Percentiles rank a stretch among this genome's conserved stretches.
Conservation (phyloP, 1,284 basidiomycete genomes). For the Ganoderma sp. region DNA sequence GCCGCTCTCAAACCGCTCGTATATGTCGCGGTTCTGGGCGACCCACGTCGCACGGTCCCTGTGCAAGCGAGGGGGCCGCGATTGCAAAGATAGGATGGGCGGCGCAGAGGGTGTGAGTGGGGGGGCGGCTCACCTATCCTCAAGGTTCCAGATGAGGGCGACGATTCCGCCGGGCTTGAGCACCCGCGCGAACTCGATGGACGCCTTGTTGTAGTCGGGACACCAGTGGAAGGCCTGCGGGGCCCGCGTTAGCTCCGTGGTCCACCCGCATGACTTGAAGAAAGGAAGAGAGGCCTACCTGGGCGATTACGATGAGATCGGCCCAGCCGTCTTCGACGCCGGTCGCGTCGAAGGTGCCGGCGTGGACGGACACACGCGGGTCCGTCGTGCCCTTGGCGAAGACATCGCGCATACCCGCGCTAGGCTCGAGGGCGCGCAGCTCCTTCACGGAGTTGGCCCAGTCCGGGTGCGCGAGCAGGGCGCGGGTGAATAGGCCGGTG, state of each 20-base stretch:
- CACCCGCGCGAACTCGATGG: constrained; percentile 70
- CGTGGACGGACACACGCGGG: constrained; percentile 52
- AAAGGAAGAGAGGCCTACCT: constrained; percentile 50
- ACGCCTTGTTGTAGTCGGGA: constrained; percentile 69
- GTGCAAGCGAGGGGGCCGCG: neutral
- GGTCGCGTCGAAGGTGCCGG: constrained; percentile 72
- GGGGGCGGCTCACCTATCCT: constrained; percentile 59
- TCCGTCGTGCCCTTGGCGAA: constrained; percentile 61
- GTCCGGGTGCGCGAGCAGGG: constrained; percentile 66
- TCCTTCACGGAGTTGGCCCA: constrained; percentile 56
- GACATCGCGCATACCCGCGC: constrained; percentile 70
- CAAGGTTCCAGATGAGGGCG: constrained; percentile 81
- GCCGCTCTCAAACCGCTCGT: constrained; percentile 68
- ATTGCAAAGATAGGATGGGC: neutral
- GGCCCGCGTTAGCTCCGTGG: neutral
- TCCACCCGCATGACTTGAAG: neutral
- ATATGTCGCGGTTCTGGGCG: constrained; percentile 65
- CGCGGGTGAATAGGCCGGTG: constrained; percentile 82
- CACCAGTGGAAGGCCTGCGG: constrained; percentile 83
- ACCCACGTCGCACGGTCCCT: constrained; percentile 73
- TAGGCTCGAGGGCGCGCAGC: constrained; percentile 74
- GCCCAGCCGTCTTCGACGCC: constrained; percentile 69
- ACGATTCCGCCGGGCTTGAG: constrained; percentile 69
- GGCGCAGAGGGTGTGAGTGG: neutral
- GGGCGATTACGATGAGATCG: constrained; percentile 75